phyloP scores from a whole-genome alignment of 805 yeast genomes.

The Saccharomyces paradoxus region DNA sequence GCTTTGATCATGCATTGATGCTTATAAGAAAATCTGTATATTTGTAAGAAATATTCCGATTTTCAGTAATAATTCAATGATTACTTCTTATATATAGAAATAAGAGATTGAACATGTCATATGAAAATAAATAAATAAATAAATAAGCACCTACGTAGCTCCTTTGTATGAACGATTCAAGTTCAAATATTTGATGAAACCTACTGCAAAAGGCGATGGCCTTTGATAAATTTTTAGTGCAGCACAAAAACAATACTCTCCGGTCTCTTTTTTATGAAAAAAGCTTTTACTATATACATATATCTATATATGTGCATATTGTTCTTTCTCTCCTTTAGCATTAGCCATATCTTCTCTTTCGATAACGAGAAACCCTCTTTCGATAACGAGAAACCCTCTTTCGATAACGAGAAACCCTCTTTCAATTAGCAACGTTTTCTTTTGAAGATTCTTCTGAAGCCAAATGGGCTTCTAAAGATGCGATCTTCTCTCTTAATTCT shows the following conservation, averaged over 20 bases:
- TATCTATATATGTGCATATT: not conserved
- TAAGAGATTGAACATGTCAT: not conserved
- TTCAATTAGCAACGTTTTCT: not conserved
- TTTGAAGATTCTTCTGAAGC: not conserved
- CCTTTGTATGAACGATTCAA: not conserved
- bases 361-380: too few species aligned
- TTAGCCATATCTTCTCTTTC: not conserved
- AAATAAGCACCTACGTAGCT: not conserved
- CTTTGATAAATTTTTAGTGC: not conserved
- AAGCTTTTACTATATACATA: not conserved
- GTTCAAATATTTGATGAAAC: not conserved
- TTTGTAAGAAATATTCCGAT: not conserved
- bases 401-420: not conserved
- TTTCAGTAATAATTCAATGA: not conserved
- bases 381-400: too few species aligned
- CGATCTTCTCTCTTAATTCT: conserved; percentile 34
- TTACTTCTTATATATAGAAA: not conserved
- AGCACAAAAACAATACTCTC: not conserved
- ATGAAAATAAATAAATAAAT: not conserved
- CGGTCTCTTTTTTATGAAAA: not conserved
- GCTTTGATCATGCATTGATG: not conserved
- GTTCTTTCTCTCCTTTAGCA: not conserved
- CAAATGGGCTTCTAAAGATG: conserved; percentile 1
- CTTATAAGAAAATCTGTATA: not conserved
- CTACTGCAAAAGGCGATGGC: not conserved